Evolutionary conservation across 495 filamentous ascomycete species (phyloP).

Genomic region (Cudoniella acicularis): DNA sequence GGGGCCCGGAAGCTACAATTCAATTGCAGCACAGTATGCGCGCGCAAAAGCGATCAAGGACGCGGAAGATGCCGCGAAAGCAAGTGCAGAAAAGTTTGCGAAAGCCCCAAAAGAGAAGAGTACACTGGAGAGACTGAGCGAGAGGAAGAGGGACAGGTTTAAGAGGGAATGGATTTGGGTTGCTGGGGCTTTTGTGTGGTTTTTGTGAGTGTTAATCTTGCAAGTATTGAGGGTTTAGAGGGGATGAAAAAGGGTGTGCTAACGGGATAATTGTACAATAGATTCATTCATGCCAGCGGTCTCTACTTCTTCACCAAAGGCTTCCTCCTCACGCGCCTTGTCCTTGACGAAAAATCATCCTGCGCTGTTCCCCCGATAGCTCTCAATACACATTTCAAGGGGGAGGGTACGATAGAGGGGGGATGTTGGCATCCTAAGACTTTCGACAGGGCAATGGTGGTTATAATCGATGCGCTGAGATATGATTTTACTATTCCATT

Average conservation of each 20-base stretch:
- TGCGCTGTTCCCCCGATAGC: conserved; percentile 69
- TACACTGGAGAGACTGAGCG: conserved; percentile 33
- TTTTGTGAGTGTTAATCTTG: conserved; percentile 32
- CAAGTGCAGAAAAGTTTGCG: conserved; percentile 14
- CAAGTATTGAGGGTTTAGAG: not conserved
- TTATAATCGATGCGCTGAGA: conserved; percentile 89
- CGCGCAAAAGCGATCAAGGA: conserved; percentile 39
- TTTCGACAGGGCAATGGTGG: conserved; percentile 86
- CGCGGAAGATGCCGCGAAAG: conserved; percentile 35
- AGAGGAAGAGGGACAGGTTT: conserved; percentile 39
- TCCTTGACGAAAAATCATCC: conserved; percentile 82
- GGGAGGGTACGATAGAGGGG: conserved; percentile 42
- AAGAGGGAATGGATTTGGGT: conserved; percentile 43
- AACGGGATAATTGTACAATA: conserved; percentile 4
- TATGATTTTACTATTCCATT: conserved; percentile 96
- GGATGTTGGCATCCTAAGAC: conserved; percentile 96
- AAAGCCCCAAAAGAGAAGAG: conserved; percentile 32
- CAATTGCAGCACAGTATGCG: conserved; percentile 29
- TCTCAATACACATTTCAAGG: conserved; percentile 26
- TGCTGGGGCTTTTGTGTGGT: conserved; percentile 48
- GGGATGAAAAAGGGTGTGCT: not conserved
- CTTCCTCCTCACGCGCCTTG: conserved; percentile 91
- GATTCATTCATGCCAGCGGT: conserved; percentile 68
- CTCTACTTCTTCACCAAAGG: conserved; percentile 93
- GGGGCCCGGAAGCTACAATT: conserved; percentile 23